A percentile compares a stretch with the other conserved stretches of the same genome.
Evolutionary conservation across 2,329 filamentous ascomycete genomes (phyloP).

Genomic region (Colletotrichum lupini): DNA sequence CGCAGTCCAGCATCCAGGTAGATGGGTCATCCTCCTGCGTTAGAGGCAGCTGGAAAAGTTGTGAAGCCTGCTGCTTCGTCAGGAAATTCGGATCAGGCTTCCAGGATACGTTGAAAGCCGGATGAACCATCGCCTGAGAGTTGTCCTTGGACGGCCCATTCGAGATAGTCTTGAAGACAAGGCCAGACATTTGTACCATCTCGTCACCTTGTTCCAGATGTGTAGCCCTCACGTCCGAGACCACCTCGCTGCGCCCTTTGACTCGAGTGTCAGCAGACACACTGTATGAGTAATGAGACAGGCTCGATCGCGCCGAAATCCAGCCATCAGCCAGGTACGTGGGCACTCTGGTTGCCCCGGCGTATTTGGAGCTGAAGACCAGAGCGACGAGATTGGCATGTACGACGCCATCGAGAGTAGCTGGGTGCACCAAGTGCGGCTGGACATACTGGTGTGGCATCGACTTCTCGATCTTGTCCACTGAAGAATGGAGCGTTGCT

Average conservation of each 20-base stretch:
- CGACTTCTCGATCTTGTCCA: background rate
- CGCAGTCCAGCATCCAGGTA: slow-evolving; percentile 36
- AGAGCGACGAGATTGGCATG: slow-evolving; percentile 40
- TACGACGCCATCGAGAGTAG: slow-evolving; percentile 47
- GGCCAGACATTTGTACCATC: slow-evolving; percentile 35
- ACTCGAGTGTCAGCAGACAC: slow-evolving; percentile 28
- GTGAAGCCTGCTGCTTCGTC: slow-evolving; percentile 26
- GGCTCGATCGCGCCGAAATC: slow-evolving; percentile 14
- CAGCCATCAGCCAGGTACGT: slow-evolving; percentile 17
- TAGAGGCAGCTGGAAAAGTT: slow-evolving; percentile 34
- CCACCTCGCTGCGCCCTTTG: slow-evolving; percentile 31
- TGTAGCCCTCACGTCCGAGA: slow-evolving; percentile 34
- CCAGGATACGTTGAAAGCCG: slow-evolving; percentile 37
- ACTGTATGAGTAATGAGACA: slow-evolving; percentile 35
- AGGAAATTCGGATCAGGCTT: slow-evolving; percentile 38
- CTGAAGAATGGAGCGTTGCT: slow-evolving; percentile 21
- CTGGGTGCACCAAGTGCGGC: slow-evolving; percentile 48
- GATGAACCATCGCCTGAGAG: slow-evolving; percentile 3
- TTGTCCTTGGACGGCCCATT: background rate
- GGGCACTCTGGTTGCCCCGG: slow-evolving; percentile 19
- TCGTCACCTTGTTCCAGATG: slow-evolving; percentile 22
- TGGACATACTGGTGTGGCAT: slow-evolving; percentile 40
- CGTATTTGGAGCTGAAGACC: background rate
- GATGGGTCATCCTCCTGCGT: slow-evolving; percentile 33
- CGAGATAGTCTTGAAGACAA: slow-evolving; percentile 37